Conservation (phyloP, 768 basidiomycete species). For the Boletellus sp. region DNA sequence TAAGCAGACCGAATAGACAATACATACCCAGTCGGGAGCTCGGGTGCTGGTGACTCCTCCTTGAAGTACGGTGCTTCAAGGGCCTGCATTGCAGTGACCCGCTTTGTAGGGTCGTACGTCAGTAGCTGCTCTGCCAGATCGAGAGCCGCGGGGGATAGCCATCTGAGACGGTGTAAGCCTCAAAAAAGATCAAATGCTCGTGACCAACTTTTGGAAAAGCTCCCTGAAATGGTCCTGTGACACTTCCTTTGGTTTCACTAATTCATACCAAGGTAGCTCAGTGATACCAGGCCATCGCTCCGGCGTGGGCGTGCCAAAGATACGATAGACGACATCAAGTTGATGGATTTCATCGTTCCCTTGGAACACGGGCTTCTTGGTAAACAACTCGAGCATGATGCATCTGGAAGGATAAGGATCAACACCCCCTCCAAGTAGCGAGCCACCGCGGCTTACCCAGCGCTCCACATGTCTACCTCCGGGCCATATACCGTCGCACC, state of each 20-base stretch:
- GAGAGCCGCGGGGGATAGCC: constrained; percentile 81
- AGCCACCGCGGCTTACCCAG: constrained; percentile 57
- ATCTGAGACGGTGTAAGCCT: constrained; percentile 42
- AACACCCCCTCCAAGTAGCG: not conserved
- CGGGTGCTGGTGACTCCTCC: constrained; percentile 69
- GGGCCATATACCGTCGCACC: constrained; percentile 96
- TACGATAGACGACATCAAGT: constrained; percentile 86
- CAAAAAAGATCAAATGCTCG: not conserved
- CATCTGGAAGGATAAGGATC: constrained; percentile 54
- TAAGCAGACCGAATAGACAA: not conserved
- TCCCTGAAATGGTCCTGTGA: constrained; percentile 77
- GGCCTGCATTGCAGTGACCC: constrained; percentile 77
- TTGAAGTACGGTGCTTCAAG: constrained; percentile 82
- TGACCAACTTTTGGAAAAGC: constrained; percentile 76
- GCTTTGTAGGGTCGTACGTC: constrained; percentile 71
- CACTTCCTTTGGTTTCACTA: constrained; percentile 84
- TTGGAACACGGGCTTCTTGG: constrained; percentile 95
- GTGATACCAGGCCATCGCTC: constrained; percentile 80
- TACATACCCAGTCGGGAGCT: constrained; percentile 75
- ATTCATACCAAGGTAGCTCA: constrained; percentile 94
- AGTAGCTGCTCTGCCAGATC: constrained; percentile 85
- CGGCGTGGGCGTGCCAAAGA: constrained; percentile 84
- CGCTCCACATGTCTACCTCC: constrained; percentile 99
- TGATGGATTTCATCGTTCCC: constrained; percentile 98
- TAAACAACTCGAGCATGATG: constrained; percentile 97